Evolutionary conservation across 345 rosid species (phyloP), one percentile per base, ranked within the genome.

Genomic region (Tarenaya hassleriana): DNA sequence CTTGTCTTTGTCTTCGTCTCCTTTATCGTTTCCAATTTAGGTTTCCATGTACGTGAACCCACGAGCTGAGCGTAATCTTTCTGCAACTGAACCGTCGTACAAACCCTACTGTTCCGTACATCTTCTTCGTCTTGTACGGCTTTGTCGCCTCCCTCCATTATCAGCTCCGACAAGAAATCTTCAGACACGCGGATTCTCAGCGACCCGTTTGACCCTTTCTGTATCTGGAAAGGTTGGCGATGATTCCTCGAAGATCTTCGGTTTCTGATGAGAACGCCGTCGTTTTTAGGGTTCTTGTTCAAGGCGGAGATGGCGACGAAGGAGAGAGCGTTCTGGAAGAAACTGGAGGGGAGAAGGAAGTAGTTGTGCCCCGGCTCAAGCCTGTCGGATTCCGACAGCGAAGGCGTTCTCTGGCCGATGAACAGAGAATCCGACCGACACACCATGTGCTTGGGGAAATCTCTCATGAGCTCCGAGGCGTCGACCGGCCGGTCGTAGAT

Each of bases 381-480:
- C 29, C 69, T 68, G 19, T 89, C 95, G 68, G 65, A 51, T 52
- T 65, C 81, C 0, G 95, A 73, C 10, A 89, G 71, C 31, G 86
- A 66, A 4, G 81, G 94, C 12, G 83, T 81, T 59, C 78, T 86
- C 58, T 74, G 94, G 4, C 97, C 97, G 34, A 89, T 89, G 78
- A 79, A 86, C 46, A 89, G 77, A 0, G 73, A 69, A 58, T 83
- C 90, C 1, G 94, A 86, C 43, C 80, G 76, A 63, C 94, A 89
- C 13, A 89, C 73, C 62, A 77, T 58, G 72, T 89, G 97, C 60
- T 83, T 86, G 1, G 94, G 90, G 49, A 79, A 81, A 64, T 79
- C 78, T 34, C 24, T 21, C 69, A 83, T 63, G 15, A 89, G 73
- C 58, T 86, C 79, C 1, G 88, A 70, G 13, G 69, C 97, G 0